Evolutionary conservation across 192 early-diverging fungal genomes (phyloP).

Genomic region (Coemansia sp.): DNA sequence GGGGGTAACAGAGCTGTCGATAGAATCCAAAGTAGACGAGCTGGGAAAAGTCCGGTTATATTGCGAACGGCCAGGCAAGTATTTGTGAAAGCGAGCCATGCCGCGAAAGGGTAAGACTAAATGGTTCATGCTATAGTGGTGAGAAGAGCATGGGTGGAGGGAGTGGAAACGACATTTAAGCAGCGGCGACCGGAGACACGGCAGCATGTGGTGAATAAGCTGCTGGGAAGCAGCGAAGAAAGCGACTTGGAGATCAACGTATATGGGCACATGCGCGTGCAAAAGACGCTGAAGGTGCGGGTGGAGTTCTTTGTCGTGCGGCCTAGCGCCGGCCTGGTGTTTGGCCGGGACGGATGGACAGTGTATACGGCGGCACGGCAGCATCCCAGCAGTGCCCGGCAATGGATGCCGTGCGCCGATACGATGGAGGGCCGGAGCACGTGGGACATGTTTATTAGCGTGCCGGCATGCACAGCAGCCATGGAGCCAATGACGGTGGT

Average conservation of each 20-base stretch:
- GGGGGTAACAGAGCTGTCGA: constrained; percentile 50
- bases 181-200: constrained; percentile 22
- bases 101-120: background rate
- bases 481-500: constrained; percentile 41
- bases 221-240: constrained; percentile 10
- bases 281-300: constrained; percentile 19
- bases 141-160: constrained; percentile 31
- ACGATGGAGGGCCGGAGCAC: constrained; percentile 62
- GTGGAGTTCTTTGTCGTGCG: constrained; percentile 47
- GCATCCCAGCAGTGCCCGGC: constrained; percentile 63
- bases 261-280: constrained; percentile 10
- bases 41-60: constrained; percentile 26
- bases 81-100: background rate
- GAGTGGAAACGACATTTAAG: constrained; percentile 16
- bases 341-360: constrained; percentile 6
- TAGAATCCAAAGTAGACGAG: constrained; percentile 22
- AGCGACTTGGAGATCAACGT: constrained; percentile 33
- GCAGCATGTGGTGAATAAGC: constrained; percentile 18
- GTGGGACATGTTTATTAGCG: constrained; percentile 77
- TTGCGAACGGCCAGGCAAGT: constrained; percentile 51
- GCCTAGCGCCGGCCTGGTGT: constrained; percentile 32
- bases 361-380: constrained; percentile 69
- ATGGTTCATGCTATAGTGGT: constrained; percentile 11
- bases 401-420: constrained; percentile 82
- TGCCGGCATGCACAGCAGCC: constrained; percentile 50